Evolutionary conservation across 106 monocot genomes (phyloP).

Genomic region (Triglochin maritima): DNA sequence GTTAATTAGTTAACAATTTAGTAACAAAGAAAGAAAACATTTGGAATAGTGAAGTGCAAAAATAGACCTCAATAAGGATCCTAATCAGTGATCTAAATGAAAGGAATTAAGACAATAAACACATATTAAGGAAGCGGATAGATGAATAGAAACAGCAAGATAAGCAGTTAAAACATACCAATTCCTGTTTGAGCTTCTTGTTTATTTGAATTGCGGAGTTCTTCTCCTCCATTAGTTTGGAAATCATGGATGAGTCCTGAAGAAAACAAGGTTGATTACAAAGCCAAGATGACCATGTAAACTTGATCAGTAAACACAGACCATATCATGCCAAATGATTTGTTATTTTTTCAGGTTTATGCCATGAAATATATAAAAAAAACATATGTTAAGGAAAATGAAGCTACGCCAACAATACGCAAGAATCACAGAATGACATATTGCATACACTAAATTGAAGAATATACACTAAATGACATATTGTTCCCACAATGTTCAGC

Average conservation of each 20-base stretch:
- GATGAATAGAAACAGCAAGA: background rate
- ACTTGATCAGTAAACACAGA: background rate
- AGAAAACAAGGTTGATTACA: background rate
- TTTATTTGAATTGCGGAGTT: constrained; percentile 4
- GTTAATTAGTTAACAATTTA: background rate
- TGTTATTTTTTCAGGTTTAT: no score
- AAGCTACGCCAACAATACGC: background rate
- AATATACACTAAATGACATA: no score
- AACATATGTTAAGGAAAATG: background rate
- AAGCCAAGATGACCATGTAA: background rate
- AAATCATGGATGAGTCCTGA: background rate
- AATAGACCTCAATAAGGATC: background rate
- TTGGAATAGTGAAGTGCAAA: background rate
- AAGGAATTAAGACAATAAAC: background rate
- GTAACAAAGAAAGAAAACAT: background rate
- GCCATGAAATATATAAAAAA: background rate
- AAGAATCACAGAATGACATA: no score
- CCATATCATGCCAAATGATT: background rate
- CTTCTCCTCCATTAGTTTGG: background rate
- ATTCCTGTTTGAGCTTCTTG: constrained; percentile 2
- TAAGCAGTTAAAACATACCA: constrained; percentile 6
- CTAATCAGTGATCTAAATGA: background rate
- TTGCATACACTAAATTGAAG: no score
- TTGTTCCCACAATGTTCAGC: no score
- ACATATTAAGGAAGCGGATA: background rate